Evolutionary conservation across 148 eudicot species (phyloP), one percentile per base, ranked within the genome.

Genomic region (Camellia sinensis): DNA sequence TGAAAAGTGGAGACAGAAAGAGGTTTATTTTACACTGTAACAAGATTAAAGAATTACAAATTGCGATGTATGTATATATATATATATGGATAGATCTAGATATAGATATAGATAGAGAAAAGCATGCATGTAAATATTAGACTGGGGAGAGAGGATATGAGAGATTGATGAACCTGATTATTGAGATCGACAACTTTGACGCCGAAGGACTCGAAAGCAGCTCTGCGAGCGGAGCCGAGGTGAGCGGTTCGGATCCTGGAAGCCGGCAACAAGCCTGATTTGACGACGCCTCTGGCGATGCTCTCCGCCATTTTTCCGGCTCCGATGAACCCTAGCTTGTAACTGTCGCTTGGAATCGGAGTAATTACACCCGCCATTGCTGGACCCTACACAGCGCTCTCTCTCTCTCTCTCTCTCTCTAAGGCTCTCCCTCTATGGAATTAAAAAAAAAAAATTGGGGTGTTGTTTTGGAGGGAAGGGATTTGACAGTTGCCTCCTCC

Each of bases 231-330:
- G 6, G 84, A 19, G 7, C 87, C 89, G 74, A 80, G 87, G 79
- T 97, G 98, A 67, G 98, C 97, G 75, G 99, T 94, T 9, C 86
- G 84, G 81, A 97, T 91, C 45, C 91, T 76, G 48, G 92, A 87
- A 78, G 98, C 85, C 6, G 98, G 98, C 59, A 97, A 59, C 0
- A 97, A 78, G 70, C 97, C 96, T 6, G 97, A 91, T 46, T 81
- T 84, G 67, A 94, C 98, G 3, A 92, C 87, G 1, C 99, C 98
- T 79, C 88, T 83, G 18, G 99, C 99, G 6, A 97, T 97, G 81
- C 98, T 94, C 87, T 94, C 99, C 0, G 99, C 98, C 98, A 97
- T 90, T 80, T 97, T 96, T 4, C 99, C 99, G 18, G 99, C 98
- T 29, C 99, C 99, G 60, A 97, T 90, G 76, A 97, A 97, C 14